Evolutionary conservation across 192 early-diverging fungal genomes (phyloP).

Genomic region (Backusella psychrophila): DNA sequence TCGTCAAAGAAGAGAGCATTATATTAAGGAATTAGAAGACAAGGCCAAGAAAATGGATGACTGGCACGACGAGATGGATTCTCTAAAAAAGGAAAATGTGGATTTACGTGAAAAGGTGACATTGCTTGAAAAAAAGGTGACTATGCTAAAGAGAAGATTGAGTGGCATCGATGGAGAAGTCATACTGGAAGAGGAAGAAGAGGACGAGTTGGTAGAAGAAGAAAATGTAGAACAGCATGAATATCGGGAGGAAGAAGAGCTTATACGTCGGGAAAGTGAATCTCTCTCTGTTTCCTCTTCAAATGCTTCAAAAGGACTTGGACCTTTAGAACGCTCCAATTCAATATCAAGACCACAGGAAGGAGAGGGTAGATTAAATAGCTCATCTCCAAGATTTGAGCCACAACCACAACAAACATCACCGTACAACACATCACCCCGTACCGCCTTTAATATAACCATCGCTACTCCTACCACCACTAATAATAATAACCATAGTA

Average conservation of each 20-base stretch:
- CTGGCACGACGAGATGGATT: constrained; percentile 28
- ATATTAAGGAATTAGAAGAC: constrained; percentile 77
- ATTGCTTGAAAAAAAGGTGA: constrained; percentile 7
- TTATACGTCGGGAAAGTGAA: constrained; percentile 2
- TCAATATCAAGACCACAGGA: neutral
- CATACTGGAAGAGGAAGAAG: neutral
- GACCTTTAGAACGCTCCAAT: neutral
- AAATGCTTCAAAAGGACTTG: neutral
- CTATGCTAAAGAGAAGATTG: neutral
- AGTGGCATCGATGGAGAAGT: neutral
- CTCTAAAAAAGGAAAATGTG: constrained; percentile 23
- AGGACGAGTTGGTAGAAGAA: neutral
- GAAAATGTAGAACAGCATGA: neutral
- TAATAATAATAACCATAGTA: neutral
- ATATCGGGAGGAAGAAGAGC: neutral
- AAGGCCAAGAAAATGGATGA: constrained; percentile 61
- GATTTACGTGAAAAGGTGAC: constrained; percentile 1
- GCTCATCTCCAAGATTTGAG: neutral
- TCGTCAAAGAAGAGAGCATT: constrained; percentile 80
- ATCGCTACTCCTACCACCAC: neutral
- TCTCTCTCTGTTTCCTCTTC: neutral
- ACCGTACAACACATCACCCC: neutral
- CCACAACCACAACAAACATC: constrained; percentile 9
- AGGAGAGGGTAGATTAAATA: neutral
- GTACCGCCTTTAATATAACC: neutral